Base-by-base conservation (phyloP, 1,139 yeast genomes). In the Yamadazyma trypodendri region DNA sequence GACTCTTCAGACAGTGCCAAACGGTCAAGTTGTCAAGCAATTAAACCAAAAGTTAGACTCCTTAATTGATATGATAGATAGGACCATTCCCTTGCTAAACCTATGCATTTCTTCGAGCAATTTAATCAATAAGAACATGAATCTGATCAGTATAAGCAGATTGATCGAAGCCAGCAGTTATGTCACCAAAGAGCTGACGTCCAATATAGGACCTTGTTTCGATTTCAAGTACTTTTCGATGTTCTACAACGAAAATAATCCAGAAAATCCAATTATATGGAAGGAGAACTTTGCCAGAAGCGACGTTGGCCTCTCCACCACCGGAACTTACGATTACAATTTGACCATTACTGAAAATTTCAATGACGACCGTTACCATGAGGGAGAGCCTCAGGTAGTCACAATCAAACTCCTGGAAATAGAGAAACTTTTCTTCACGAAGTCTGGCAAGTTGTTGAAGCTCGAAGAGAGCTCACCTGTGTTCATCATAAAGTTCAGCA, bases 321-420 rank as follows among this genome's bases (percentile, higher is more conserved):
- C 44, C 45, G 2, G 38, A 30, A 42, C 41, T 18, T 50, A 37
- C 17, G 34, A 32, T 25, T 84, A 83, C 52, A 55, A 55, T 8
- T 50, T 86, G 27, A 59, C 54, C 9, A 64, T 86, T 2, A 57
- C 55, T 2, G 94, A 86, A 51, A 76, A 75, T 50, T 78, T 82
- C 41, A 71, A 84, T 51, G 95, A 86, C 58, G 88, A 78, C 0
- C 62, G 95, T 40, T 86, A 83, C 52, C 95, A 86, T 51, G 84
- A 81, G 9, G 75, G 66, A 10, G 77, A 73, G 3, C 70, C 75
- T 0, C 61, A 60, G 12, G 46, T 49, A 1, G 54, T 62, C 16
- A 44, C 51, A 3, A 55, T 75, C 23, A 69, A 75, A 32, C 58
- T 82, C 2, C 54, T 63, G 8, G 54, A 63, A 2, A 65, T 85